Evolutionary conservation across 2,329 filamentous ascomycete genomes (phyloP), one percentile per base, ranked within the genome.

Genomic region (Hypoxylon rubiginosum): DNA sequence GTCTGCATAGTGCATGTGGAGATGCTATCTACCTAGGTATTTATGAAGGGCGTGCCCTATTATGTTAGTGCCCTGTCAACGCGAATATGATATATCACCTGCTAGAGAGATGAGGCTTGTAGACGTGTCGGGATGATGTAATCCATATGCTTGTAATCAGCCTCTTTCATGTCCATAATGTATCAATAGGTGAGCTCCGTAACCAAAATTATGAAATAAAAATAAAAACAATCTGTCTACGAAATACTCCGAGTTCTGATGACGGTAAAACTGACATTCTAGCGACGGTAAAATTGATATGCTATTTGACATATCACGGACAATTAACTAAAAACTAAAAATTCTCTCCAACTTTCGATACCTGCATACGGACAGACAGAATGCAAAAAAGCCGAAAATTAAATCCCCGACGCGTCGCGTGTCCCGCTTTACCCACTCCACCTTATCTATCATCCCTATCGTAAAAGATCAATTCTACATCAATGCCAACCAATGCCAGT

Each of bases 351-450:
- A 36, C 50, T 36, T 13, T 36, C 34, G 34, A 36, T 36, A 36
- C 13, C 6, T 36, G 34, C 32, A 34, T 34, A 15, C 3, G 34
- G 3, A 13, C 34, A 15, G 4, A 36, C 15, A 15, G 11, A 3
- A 13, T 13, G 13, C 11, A 36, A 15, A 6, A n/a, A 19, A 19
- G 10, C 9, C 15, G 3, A 43, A 43, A 41, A 65, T 62, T 49
- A 58, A 60, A 61, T 48, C 36, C 45, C 45, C 26, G 52, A 67
- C 67, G 67, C 67, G 67, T 70, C 67, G 67, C 67, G 67, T 64
- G 62, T 69, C 62, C 57, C 60, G 46, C 61, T 56, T 60, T 52
- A 46, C 56, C 32, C 57, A 54, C 60, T 56, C 60, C 55, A 41
- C 57, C 39, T 28, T 46, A 52, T 24, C 48, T 48, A 43, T 51